phyloP scores from a whole-genome alignment of 208 protist genomes.

The Angomonas ambiguus region DNA sequence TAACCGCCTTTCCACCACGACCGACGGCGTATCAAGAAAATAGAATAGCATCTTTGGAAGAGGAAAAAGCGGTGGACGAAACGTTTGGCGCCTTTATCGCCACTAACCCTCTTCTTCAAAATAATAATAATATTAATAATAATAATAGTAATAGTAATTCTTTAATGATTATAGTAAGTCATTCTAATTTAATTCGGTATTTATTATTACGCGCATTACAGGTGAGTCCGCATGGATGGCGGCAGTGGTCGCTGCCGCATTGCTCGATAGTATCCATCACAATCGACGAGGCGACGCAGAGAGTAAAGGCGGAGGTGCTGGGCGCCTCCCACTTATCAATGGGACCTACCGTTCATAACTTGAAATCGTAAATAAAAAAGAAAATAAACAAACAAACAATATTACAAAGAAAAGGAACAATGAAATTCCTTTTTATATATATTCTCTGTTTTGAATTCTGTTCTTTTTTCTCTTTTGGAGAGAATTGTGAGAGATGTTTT shows the following conservation, averaged over 20 bases:
- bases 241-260: slow-evolving; percentile 64
- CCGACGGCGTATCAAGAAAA: too few species aligned
- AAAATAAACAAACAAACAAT: slow-evolving; percentile 42
- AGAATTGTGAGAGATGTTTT: background rate
- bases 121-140: too few species aligned
- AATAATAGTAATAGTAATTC: too few species aligned
- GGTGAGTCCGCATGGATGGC: slow-evolving; percentile 77
- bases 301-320: slow-evolving; percentile 44
- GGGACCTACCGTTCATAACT: too few species aligned
- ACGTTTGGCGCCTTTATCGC: too few species aligned
- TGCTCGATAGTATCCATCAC: too few species aligned
- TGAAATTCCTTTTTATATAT: slow-evolving; percentile 5
- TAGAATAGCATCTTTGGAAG: too few species aligned
- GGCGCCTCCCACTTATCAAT: slow-evolving; percentile 59
- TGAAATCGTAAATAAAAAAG: slow-evolving; percentile 37
- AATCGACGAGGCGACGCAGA: too few species aligned
- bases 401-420: background rate
- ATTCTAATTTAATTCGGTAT: slow-evolving; percentile 88
- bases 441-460: background rate
- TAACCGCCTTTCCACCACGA: too few species aligned
- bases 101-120: too few species aligned
- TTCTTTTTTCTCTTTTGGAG: background rate
- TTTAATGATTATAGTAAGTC: slow-evolving; percentile 79
- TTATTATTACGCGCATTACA: slow-evolving; percentile 77
- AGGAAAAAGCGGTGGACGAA: too few species aligned